Conservation (phyloP, 2,329 filamentous ascomycete genomes). For the Bipolaris cookei region DNA sequence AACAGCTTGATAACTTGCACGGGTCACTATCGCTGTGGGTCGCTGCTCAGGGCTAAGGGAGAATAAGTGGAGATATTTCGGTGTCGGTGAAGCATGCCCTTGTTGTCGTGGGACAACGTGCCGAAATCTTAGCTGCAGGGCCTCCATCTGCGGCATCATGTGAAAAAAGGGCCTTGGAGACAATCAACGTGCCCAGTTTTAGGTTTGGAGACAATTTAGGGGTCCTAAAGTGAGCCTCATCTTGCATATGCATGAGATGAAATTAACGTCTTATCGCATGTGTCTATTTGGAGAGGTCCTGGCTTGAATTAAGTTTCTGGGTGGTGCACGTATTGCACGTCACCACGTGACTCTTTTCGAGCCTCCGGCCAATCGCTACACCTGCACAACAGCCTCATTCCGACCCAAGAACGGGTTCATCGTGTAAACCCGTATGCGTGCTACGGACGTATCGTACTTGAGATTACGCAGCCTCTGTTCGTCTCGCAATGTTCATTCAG, state of each 20-base stretch:
- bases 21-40: background rate
- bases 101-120: background rate
- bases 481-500: background rate
- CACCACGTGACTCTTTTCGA: background rate
- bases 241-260: background rate
- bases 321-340: background rate
- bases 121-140: background rate
- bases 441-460: background rate
- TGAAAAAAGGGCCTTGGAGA: background rate
- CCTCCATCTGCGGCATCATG: background rate
- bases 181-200: background rate
- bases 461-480: background rate
- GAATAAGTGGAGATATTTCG: background rate
- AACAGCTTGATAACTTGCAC: background rate
- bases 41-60: background rate
- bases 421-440: background rate
- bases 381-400: constrained; percentile 11
- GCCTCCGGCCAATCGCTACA: constrained; percentile 6
- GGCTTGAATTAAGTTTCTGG: background rate
- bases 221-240: background rate
- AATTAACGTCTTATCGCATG: background rate
- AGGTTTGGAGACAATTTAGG: background rate
- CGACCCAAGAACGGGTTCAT: background rate
- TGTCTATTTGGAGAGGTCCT: background rate
- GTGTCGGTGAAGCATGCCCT: background rate